phyloP scores from a whole-genome alignment of 306 rosid species.

The Quercus berberidifolia region DNA sequence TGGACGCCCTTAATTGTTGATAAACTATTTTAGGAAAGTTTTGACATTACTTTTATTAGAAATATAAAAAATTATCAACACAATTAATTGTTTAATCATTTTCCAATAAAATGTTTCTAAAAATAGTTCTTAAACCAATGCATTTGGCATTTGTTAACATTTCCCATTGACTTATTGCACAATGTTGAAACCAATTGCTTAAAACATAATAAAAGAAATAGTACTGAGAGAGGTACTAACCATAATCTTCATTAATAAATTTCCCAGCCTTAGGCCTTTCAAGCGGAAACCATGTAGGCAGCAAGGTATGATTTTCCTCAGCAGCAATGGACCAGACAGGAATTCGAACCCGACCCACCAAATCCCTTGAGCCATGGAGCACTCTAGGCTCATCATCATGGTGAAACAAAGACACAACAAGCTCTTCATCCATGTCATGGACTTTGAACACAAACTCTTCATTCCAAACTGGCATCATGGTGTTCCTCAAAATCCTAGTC shows the following conservation, averaged over 20 bases:
- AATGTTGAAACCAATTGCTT: background rate
- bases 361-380: conserved; percentile 30
- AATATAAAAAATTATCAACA: too few relatives aligned
- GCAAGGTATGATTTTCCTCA: conserved; percentile 50
- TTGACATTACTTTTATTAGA: fast-evolving
- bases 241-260: conserved; percentile 48
- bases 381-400: conserved; percentile 27
- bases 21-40: too few relatives aligned
- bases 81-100: too few relatives aligned
- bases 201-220: background rate
- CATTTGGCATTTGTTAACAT: too few relatives aligned
- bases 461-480: conserved; percentile 56
- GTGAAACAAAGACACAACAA: conserved; percentile 41
- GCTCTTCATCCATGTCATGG: conserved; percentile 45
- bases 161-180: background rate
- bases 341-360: conserved; percentile 59
- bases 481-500: conserved; percentile 47
- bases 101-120: too few relatives aligned
- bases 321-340: conserved; percentile 42
- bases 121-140: too few relatives aligned
- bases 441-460: conserved; percentile 71
- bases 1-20: too few relatives aligned
- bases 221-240: conserved; percentile 35
- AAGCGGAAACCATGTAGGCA: conserved; percentile 71
- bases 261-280: conserved; percentile 39